Conservation (phyloP, 176 grass and related monocot species). For the Zea luxurians region DNA sequence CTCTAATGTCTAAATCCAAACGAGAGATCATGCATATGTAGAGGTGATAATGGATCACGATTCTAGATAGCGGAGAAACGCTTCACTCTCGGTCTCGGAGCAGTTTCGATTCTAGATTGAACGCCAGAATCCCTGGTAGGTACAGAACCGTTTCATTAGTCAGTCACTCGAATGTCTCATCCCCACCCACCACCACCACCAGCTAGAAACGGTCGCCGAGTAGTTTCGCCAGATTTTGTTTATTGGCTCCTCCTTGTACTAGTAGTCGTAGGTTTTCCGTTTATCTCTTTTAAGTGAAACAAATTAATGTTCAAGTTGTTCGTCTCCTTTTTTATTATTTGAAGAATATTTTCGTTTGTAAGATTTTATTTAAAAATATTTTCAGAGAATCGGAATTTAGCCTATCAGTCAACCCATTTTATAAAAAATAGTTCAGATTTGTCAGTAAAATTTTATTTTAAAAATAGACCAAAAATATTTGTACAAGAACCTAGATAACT, state of each 20-base stretch:
- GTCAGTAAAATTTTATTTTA: no score
- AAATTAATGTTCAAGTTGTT: neutral
- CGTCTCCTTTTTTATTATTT: neutral
- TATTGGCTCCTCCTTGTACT: neutral
- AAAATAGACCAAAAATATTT: no score
- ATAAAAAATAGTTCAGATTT: no score
- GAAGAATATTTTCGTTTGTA: neutral
- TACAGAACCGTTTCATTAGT: neutral
- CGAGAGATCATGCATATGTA: no score
- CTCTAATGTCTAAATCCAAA: no score
- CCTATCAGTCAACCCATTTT: no score
- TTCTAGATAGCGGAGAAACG: neutral
- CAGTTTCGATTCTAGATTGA: neutral
- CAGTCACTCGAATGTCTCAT: neutral
- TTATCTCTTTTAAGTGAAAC: neutral
- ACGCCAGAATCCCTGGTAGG: neutral
- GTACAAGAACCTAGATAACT: no score
- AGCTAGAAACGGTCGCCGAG: neutral
- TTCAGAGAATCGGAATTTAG: no score
- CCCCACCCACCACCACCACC: no score
- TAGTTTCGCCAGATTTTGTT: neutral
- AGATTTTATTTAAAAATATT: neutral
- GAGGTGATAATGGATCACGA: no score
- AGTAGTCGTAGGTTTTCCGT: neutral
- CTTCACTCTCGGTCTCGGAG: neutral